These are phyloP conservation scores for Mucor piriformis DNA, from an alignment of 371 early-diverging fungal species.

Conservation along the genomic window DNA sequence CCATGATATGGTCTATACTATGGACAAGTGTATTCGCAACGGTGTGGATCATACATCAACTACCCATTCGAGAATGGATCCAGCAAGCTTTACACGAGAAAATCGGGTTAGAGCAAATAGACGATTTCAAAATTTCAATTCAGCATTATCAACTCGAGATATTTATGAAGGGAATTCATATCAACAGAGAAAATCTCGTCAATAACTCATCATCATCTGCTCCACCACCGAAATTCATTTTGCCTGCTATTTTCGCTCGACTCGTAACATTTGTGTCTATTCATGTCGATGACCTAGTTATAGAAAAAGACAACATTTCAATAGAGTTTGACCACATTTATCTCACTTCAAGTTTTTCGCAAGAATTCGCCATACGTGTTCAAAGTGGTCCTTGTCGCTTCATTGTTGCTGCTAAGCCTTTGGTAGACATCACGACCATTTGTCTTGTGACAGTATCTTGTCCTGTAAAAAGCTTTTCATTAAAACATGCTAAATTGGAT, in stretches of 20 bases:
- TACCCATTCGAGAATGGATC: background rate
- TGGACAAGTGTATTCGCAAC: background rate
- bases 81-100: background rate
- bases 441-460: conserved; percentile 4
- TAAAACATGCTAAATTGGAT: conserved; percentile 3
- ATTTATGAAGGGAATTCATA: background rate
- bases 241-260: too few species aligned
- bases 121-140: background rate
- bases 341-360: too few species aligned
- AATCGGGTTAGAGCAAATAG: background rate
- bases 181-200: background rate
- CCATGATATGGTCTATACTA: background rate
- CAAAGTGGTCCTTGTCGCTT: too few species aligned
- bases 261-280: too few species aligned
- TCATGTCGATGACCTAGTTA: too few species aligned
- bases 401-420: too few species aligned
- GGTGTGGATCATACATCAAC: background rate
- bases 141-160: background rate
- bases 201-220: background rate
- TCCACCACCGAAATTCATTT: background rate
- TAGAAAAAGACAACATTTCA: too few species aligned
- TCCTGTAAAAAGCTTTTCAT: background rate
- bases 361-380: too few species aligned
- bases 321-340: too few species aligned
- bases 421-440: background rate